Conservation (phyloP, 495 filamentous ascomycete genomes). For the Tirmania nivea region DNA sequence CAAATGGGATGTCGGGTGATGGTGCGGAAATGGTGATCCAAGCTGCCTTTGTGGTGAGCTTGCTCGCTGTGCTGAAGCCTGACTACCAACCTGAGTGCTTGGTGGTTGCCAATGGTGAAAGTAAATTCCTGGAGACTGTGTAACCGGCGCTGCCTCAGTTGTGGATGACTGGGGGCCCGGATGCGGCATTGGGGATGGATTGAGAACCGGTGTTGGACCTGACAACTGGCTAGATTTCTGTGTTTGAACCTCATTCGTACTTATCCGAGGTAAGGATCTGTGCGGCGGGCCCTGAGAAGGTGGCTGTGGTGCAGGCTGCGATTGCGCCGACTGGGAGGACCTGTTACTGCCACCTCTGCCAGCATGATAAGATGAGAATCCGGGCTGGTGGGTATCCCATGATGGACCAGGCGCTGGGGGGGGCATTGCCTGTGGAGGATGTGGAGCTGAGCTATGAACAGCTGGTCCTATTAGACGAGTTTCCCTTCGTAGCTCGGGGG, state of each 20-base stretch:
- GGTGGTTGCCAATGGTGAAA: conserved; percentile 89
- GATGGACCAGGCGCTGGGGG: conserved; percentile 17
- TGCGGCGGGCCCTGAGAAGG: conserved; percentile 33
- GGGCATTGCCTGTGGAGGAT: conserved; percentile 18
- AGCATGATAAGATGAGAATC: conserved; percentile 27
- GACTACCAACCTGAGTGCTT: conserved; percentile 27
- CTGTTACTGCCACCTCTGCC: neutral
- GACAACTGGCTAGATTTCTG: conserved; percentile 1
- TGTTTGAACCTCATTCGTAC: conserved; percentile 2
- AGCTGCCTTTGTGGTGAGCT: conserved; percentile 34
- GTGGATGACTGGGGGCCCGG: neutral
- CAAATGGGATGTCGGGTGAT: conserved; percentile 23
- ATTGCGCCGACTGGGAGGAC: conserved; percentile 6
- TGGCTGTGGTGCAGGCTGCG: conserved; percentile 28
- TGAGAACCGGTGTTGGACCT: neutral
- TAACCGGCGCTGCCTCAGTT: conserved; percentile 3
- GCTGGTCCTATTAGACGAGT: conserved; percentile 22
- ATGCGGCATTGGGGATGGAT: neutral
- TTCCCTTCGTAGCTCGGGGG: conserved; percentile 22
- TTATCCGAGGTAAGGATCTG: conserved; percentile 19
- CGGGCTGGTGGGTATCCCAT: conserved; percentile 15
- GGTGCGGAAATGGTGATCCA: conserved; percentile 31
- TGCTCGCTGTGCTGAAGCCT: conserved; percentile 35
- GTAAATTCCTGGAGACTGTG: conserved; percentile 45
- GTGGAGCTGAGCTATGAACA: conserved; percentile 9